Conservation (phyloP, 2,329 filamentous ascomycete genomes). For the Paracamarosporium sp. region DNA sequence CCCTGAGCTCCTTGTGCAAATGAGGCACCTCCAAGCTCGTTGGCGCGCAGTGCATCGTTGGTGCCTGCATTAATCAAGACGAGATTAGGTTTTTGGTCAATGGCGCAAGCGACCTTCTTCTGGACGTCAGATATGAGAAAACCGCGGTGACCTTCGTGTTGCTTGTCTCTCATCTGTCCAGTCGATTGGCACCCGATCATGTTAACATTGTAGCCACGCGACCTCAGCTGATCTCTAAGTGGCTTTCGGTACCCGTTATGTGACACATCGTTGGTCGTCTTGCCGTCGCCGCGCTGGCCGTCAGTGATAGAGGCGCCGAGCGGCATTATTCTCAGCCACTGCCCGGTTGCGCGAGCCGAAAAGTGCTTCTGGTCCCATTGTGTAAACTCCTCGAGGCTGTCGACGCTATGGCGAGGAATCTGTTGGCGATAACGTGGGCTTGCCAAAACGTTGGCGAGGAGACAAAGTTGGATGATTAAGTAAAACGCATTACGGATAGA, state of each 20-base stretch:
- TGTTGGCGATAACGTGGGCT: background rate
- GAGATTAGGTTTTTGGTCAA: conserved; percentile 16
- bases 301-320: conserved; percentile 19
- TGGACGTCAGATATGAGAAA: conserved; percentile 6
- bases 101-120: background rate
- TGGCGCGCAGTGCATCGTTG: conserved; percentile 14
- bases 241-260: conserved; percentile 17
- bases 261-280: conserved; percentile 1
- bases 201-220: conserved; percentile 11
- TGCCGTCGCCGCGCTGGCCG: conserved; percentile 1
- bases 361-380: background rate
- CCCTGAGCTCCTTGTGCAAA: conserved; percentile 9
- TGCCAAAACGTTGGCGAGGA: background rate
- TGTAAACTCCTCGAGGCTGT: background rate
- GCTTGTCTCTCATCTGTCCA: conserved; percentile 15
- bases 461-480: background rate
- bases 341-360: background rate
- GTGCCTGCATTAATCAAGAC: conserved; percentile 21
- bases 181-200: conserved; percentile 16
- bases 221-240: conserved; percentile 16
- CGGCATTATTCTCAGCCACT: conserved; percentile 12
- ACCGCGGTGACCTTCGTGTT: conserved; percentile 20
- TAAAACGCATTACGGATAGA: background rate
- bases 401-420: background rate
- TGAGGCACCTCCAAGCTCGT: background rate